Evolutionary conservation across 2,329 filamentous ascomycete genomes (phyloP), one percentile per base, ranked within the genome.

Genomic region (Samsoniella hepiali): DNA sequence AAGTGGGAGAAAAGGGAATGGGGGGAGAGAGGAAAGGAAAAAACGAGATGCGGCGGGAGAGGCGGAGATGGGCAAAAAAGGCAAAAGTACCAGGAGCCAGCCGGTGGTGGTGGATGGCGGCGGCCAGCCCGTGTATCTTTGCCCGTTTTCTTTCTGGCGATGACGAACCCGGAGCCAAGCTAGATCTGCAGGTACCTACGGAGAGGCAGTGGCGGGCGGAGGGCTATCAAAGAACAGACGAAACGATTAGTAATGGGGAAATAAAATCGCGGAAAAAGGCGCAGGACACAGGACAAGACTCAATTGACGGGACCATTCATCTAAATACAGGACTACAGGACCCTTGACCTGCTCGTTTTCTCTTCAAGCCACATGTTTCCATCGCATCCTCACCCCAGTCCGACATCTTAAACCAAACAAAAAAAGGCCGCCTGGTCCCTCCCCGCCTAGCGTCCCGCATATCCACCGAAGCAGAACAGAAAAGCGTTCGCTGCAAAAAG

Each of bases 31-130:
- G 29, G 11, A 17, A 27, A n/a, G 11, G 27, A 44, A 36, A 32
- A 32, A 38, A 17, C 31, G 13, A 17, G 47, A 59, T 34, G 56
- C 22, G 45, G 6, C 58, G 58, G 58, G 34, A 61, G 58, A 61
- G 49, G 58, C 58, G 58, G 58, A 61, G 38, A 38, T 58, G 56
- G 42, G 36, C 53, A 29, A 17, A 56, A 22, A 47, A 47, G 56
- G 56, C 47, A 60, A 60, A 60, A 29, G 58, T 60, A 44, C 58
- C 58, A 45, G 54, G 54, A 22, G 22, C 22, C 54, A 22, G 22
- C 22, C 54, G 38, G 32, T 49, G 32, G 32, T 38, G 45, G 32
- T 59, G 38, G 29, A 22, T 57, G 40, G 27, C n/a, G 51, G 29
- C n/a, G 17, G 31, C n/a, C 22, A 22, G 22, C 13, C 45, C 7